A percentile compares a stretch with the other conserved stretches of the same genome.
phyloP scores from a whole-genome alignment of 257 asterid genomes.

The Gentiana straminea region DNA sequence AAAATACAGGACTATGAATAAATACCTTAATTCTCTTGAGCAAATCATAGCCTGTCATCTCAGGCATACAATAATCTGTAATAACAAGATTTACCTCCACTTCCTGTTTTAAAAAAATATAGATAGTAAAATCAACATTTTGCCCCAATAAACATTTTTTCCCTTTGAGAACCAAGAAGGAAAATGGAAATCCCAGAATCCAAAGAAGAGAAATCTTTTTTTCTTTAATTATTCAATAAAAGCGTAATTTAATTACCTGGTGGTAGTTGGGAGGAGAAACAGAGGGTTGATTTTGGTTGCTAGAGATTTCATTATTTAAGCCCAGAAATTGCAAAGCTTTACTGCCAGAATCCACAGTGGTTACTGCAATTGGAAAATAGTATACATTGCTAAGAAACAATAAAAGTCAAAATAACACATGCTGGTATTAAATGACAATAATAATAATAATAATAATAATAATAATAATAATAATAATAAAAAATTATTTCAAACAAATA shows the following conservation, averaged over 20 bases:
- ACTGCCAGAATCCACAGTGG: constrained; percentile 57
- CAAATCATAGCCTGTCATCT: constrained; percentile 45
- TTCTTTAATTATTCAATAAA: too few relatives aligned
- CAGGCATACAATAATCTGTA: constrained; percentile 41
- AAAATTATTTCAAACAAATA: neutral
- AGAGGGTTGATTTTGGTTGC: constrained; percentile 18
- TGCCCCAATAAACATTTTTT: neutral
- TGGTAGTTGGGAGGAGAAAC: constrained; percentile 23
- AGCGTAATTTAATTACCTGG: constrained; percentile 17
- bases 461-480: neutral
- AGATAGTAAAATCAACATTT: neutral
- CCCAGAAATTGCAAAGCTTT: constrained; percentile 57
- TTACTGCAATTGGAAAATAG: constrained; percentile 27
- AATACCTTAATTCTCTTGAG: constrained; percentile 41
- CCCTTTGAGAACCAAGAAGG: neutral
- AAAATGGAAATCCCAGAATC: constrained; percentile 8
- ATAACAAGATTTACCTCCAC: constrained; percentile 32
- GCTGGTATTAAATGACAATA: neutral
- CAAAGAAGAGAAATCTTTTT: neutral
- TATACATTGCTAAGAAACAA: constrained; percentile 4
- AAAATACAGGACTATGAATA: constrained; percentile 2
- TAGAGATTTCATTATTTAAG: constrained; percentile 22
- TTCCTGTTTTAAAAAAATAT: constrained; percentile 9
- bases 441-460: neutral
- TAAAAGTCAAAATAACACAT: constrained; percentile 1